Evolutionary conservation across 2,329 filamentous ascomycete genomes (phyloP), one percentile per base, ranked within the genome.

Genomic region (Diatrype stigma): DNA sequence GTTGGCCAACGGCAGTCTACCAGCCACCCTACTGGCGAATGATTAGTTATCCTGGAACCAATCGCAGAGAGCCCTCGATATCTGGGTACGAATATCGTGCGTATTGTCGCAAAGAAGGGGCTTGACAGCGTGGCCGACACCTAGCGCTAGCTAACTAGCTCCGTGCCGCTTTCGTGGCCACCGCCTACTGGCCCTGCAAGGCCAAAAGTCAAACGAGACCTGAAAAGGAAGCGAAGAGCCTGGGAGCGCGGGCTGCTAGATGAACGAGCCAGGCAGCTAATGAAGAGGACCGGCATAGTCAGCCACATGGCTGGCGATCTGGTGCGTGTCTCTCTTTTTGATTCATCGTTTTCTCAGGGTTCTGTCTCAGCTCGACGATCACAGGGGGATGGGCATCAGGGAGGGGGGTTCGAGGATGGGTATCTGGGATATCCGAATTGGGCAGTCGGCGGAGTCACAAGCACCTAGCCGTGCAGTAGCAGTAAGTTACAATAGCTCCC

Each of bases 111-210:
- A 48, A 56, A 54, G 53, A 51, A 48, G 53, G 53, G 54, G 52
- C 52, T 58, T 62, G 59, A 60, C 59, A 62, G 55, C 60, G 59
- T 61, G 60, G 57, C 57, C 56, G 51, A 56, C 52, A 50, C 53
- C 50, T 54, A 51, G 34, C 1, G 4, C 19, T 35, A 23, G 28
- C 34, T 37, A 14, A 6, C 14, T 37, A 14, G 55, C 54, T 48
- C 51, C 56, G 50, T 55, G 49, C 51, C 53, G 46, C 46, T 54
- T 57, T 60, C 59, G 60, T 63, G 60, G 60, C 56, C 58, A 50
- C 45, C 53, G 58, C 58, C 56, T 61, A 63, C 58, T 63, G 60
- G 61, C 40, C 22, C 55, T 57, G 46, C 48, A 23, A 45, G 32
- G 45, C 44, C 47, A 51, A 42, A 47, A 42, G 42, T 50, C 49